Conservation (phyloP, 371 early-diverging fungal genomes). For the Smittium culicis region DNA sequence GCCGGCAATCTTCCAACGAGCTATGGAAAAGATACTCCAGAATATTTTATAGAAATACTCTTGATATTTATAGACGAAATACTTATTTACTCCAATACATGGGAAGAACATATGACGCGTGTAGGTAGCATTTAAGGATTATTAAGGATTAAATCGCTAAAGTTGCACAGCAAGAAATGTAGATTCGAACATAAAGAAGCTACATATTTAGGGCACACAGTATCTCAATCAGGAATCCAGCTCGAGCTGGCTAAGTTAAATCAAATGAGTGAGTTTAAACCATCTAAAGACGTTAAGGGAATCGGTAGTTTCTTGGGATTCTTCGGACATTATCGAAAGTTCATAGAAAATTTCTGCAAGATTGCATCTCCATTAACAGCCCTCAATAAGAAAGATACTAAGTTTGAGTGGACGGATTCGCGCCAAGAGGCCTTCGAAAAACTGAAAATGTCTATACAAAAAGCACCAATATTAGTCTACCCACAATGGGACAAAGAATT, state of each 20-base stretch:
- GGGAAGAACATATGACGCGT: constrained; percentile 6
- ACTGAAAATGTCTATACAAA: not conserved
- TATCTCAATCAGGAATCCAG: constrained; percentile 1
- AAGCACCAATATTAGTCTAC: not conserved
- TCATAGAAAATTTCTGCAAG: constrained; percentile 15
- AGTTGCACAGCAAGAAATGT: not conserved
- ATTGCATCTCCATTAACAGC: constrained; percentile 17
- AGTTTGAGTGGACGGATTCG: not conserved
- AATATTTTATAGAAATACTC: constrained; percentile 1
- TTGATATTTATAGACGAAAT: constrained; percentile 14
- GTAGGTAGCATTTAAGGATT: not conserved
- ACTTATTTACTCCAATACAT: constrained; percentile 1
- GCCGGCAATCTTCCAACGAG: constrained; percentile 9
- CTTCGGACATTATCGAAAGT: constrained; percentile 18
- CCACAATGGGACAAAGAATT: not conserved
- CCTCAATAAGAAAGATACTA: constrained; percentile 15
- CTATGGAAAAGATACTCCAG: constrained; percentile 1
- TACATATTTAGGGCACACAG: constrained; percentile 6
- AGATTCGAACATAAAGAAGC: not conserved
- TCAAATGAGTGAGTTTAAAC: constrained; percentile 12
- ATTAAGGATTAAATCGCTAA: not conserved
- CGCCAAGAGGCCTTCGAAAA: not conserved
- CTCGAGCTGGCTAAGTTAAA: constrained; percentile 14
- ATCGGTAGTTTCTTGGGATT: constrained; percentile 18
- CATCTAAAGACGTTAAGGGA: constrained; percentile 14